Evolutionary conservation across 176 grass and related monocot genomes (phyloP).

Genomic region (Carex parvula): DNA sequence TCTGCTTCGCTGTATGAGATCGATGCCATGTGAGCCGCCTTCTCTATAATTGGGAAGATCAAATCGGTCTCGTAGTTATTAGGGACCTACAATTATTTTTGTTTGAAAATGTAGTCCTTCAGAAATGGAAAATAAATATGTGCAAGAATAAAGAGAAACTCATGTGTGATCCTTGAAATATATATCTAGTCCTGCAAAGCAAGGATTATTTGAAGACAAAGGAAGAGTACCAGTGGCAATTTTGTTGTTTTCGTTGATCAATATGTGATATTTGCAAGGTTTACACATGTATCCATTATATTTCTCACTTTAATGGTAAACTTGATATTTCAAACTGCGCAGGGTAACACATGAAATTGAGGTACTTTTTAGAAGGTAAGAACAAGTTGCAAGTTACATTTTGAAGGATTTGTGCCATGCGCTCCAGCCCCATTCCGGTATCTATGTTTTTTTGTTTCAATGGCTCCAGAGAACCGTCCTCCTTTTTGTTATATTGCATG

Average conservation of each 20-base stretch:
- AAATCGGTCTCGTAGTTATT: constrained; percentile 98
- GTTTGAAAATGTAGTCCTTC: neutral
- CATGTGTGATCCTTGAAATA: neutral
- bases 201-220: neutral
- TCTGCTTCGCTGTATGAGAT: constrained; percentile 63
- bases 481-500: constrained; percentile 99
- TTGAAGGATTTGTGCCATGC: constrained; percentile 96
- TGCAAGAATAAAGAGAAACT: neutral
- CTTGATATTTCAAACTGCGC: neutral
- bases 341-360: neutral
- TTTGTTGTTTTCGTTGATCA: neutral
- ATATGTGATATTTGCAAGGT: neutral
- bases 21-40: constrained; percentile 66
- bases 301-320: neutral
- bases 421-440: constrained; percentile 96
- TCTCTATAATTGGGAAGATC: constrained; percentile 90
- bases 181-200: neutral
- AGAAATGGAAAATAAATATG: neutral
- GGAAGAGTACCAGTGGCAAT: neutral
- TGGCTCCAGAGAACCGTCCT: constrained; percentile 82
- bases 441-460: constrained; percentile 94
- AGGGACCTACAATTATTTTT: constrained; percentile 56
- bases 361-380: neutral
- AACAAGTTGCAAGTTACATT: constrained; percentile 41
- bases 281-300: neutral